Conservation (phyloP, 768 basidiomycete genomes). For the Postia placenta region DNA sequence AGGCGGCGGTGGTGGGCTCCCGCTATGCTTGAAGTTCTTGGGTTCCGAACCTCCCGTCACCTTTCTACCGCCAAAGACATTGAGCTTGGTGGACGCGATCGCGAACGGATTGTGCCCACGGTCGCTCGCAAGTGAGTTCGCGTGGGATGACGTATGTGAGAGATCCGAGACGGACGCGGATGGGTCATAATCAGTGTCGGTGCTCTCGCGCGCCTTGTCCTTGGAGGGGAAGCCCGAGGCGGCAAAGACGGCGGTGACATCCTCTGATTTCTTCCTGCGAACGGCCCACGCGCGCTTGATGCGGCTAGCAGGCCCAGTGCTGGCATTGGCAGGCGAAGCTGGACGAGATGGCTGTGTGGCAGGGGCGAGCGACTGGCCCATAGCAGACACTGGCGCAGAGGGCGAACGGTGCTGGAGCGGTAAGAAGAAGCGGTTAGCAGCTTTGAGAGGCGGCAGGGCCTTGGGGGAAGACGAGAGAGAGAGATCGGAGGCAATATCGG, state of each 20-base stretch:
- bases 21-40: conserved; percentile 1
- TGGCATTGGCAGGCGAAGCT: conserved; percentile 16
- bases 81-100: conserved; percentile 28
- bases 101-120: background rate
- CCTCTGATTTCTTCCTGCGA: conserved; percentile 54
- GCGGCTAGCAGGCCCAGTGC: conserved; percentile 38
- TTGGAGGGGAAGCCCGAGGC: conserved; percentile 11
- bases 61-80: conserved; percentile 38
- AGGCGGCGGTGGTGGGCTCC: conserved; percentile 24
- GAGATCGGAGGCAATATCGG: conserved; percentile 40
- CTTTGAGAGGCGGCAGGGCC: background rate
- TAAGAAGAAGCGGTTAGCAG: conserved; percentile 18
- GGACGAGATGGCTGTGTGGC: conserved; percentile 20
- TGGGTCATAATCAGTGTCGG: background rate
- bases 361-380: conserved; percentile 34
- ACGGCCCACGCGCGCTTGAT: conserved; percentile 54
- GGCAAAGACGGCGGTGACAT: conserved; percentile 26
- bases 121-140: conserved; percentile 20
- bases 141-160: conserved; percentile 9
- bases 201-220: conserved; percentile 8
- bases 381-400: conserved; percentile 20
- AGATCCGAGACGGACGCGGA: conserved; percentile 10
- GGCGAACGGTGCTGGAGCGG: conserved; percentile 22
- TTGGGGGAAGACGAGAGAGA: conserved; percentile 23
- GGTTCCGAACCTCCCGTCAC: background rate